Base-by-base conservation (phyloP, 2,329 filamentous ascomycete species). In the Epicoccum nigrum region DNA sequence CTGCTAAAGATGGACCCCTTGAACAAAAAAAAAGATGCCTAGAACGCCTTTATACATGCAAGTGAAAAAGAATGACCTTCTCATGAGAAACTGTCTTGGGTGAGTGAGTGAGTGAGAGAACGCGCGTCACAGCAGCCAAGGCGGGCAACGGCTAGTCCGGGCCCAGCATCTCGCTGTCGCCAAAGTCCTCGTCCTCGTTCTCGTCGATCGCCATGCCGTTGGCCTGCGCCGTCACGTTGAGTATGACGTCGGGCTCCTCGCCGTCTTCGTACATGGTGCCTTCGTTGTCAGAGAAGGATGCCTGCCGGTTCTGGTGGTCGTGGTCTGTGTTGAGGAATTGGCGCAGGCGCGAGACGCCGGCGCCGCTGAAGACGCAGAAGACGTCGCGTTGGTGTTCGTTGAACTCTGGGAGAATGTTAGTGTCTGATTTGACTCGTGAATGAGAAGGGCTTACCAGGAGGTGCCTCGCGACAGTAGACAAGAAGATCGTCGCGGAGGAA, bases 321-420 rank as follows among this genome's bases (percentile, higher is more conserved):
- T 56, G 59, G 31, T 74, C 70, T 9, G 75, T 74, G 59, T 92
- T 95, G 31, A 99, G 81, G 68, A 92, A 89, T 21, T 87, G 82
- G 33, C 93, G 87, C 20, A 99, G 83, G 32, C 84, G 83, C 33
- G 79, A 79, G 2, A 99, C 93, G 47, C 92, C 92, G 20, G 84
- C 82, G 5, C 94, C 93, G 1, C 92, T 97, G 73, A 99, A 99
- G 45, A 99, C 94, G 68, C 94, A 99, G 71, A 99, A 99, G 7
- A 97, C 91, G 44, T 93, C 88, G 56, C 94, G 86, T 72, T 99
- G 94, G 68, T 97, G 92, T 38, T 93, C 89, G 15, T 92, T 97
- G 71, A 99, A 99, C 74, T 97, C 94, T 86, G 11, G 0, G 1
- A 7, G 0, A 1, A 17, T 12, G 31, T 51, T 25, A 45, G 27